phyloP scores from a whole-genome alignment of 1,284 basidiomycete genomes.

The Mycosarcoma maydis region DNA sequence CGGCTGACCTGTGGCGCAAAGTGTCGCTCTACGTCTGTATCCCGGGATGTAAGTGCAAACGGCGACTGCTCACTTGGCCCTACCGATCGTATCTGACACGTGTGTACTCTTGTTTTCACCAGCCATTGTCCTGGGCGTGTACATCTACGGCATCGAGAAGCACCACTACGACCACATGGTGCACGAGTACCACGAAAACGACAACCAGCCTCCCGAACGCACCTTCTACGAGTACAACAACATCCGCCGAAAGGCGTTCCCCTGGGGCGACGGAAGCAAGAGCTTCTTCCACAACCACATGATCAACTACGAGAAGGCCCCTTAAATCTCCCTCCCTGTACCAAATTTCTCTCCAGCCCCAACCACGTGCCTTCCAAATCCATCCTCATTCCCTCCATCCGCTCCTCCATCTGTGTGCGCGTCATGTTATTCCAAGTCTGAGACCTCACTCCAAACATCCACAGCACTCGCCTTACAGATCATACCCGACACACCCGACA shows the following conservation, averaged over 20 bases:
- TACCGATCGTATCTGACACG: background rate
- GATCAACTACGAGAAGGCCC: constrained; percentile 51
- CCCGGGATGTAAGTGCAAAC: constrained; percentile 56
- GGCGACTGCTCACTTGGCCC: too few relatives aligned
- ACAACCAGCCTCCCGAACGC: constrained; percentile 53
- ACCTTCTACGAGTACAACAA: constrained; percentile 63
- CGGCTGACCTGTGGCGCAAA: constrained; percentile 62
- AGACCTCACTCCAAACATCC: too few relatives aligned
- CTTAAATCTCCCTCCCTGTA: constrained; percentile 7
- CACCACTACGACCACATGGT: constrained; percentile 59
- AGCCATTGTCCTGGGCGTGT: constrained; percentile 58
- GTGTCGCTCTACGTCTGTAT: constrained; percentile 58
- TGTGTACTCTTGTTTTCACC: background rate
- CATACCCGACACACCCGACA: too few relatives aligned
- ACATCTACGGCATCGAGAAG: constrained; percentile 63
- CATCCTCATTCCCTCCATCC: too few relatives aligned
- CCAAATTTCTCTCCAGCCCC: too few relatives aligned
- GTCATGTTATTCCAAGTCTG: too few relatives aligned
- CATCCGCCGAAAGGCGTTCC: constrained; percentile 54
- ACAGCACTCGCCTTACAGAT: too few relatives aligned
- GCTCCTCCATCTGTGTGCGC: too few relatives aligned
- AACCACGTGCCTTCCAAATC: too few relatives aligned
- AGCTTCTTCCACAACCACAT: constrained; percentile 61
- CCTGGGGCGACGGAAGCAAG: constrained; percentile 59
- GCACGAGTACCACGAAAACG: constrained; percentile 62